Evolutionary conservation across 2,329 filamentous ascomycete species (phyloP), one percentile per base, ranked within the genome.

Genomic region (Cladosporium sp.): DNA sequence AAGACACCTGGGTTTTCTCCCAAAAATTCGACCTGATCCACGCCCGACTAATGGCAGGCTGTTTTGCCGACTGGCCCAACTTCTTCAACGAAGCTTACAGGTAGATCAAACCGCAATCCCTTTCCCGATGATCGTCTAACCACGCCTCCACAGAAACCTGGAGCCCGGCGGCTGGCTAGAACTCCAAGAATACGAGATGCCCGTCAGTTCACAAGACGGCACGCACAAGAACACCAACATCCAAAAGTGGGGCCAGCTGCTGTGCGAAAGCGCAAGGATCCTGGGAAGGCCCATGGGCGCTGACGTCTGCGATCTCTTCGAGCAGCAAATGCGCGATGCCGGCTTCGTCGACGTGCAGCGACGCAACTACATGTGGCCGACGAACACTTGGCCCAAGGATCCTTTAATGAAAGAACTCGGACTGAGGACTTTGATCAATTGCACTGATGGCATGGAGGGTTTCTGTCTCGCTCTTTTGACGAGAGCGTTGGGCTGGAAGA

Each of bases 21-120:
- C 73, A 79, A 52, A 69, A 68, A 11, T 85, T 82, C 66, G 83
- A 87, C 67, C 78, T 82, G 61, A 79, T 87, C 78, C 75, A 80
- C 78, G 65, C 77, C 72, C 65, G 79, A 67, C 66, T 80, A 74
- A 75, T 82, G 76, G 65, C 75, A 63, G 78, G 77, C 22, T 76
- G 79, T 34, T 76, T 88, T 38, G 72, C 75, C 17, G 76, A 87
- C 64, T 84, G 82, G 69, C 73, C 73, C 3, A 71, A 71, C 17
- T 70, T 86, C 47, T 66, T 83, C n/a, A 68, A 74, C 17, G 74
- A 77, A 50, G 75, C 83, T 5, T 80, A 82, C 59, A 69, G 77
- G 60, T 76, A 71, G 57, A 65, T 68, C 9, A 14, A 7, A 6
- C 70, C 60, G 67, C 70, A 6, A 5, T 4, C 20, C 20, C 15